Percentiles rank a stretch among this genome's conserved stretches.
These are phyloP conservation scores for Evansstolkia leycettana DNA, from an alignment of 495 filamentous ascomycete genomes.

Conservation along the genomic window DNA sequence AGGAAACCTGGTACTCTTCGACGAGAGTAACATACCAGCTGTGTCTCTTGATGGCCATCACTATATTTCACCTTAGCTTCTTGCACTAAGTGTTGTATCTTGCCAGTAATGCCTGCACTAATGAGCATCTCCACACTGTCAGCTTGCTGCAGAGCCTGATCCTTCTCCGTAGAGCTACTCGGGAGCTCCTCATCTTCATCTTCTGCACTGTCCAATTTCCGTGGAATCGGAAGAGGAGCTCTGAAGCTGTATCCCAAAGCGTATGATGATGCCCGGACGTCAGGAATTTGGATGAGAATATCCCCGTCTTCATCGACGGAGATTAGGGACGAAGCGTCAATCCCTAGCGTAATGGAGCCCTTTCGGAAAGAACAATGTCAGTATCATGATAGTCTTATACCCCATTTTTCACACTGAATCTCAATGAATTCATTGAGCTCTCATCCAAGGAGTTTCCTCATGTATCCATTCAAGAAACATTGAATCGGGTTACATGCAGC, in stretches of 20 bases:
- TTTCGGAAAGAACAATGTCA: conserved; percentile 5
- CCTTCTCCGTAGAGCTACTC: conserved; percentile 9
- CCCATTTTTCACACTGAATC: not conserved
- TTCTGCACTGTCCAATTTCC: conserved; percentile 9
- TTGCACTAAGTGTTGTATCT: conserved; percentile 12
- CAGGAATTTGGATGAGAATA: conserved; percentile 19
- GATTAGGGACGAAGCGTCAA: conserved; percentile 30
- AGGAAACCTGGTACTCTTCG: not conserved
- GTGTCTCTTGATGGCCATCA: conserved; percentile 15
- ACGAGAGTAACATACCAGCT: conserved; percentile 9
- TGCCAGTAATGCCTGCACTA: conserved; percentile 19
- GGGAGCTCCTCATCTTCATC: conserved; percentile 6
- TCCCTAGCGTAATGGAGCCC: conserved; percentile 24
- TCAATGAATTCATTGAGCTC: no score
- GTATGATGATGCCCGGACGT: conserved; percentile 11
- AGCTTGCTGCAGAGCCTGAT: conserved; percentile 1
- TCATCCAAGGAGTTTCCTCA: no score
- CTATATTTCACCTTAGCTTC: conserved; percentile 9
- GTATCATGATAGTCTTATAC: not conserved
- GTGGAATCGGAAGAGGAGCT: conserved; percentile 18
- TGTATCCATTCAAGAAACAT: no score
- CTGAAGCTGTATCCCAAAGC: conserved; percentile 24
- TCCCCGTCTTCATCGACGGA: conserved; percentile 17
- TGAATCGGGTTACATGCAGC: no score
- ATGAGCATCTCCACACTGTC: conserved; percentile 18